phyloP scores from a whole-genome alignment of 345 rosid species.

The Euclidium syriacum region DNA sequence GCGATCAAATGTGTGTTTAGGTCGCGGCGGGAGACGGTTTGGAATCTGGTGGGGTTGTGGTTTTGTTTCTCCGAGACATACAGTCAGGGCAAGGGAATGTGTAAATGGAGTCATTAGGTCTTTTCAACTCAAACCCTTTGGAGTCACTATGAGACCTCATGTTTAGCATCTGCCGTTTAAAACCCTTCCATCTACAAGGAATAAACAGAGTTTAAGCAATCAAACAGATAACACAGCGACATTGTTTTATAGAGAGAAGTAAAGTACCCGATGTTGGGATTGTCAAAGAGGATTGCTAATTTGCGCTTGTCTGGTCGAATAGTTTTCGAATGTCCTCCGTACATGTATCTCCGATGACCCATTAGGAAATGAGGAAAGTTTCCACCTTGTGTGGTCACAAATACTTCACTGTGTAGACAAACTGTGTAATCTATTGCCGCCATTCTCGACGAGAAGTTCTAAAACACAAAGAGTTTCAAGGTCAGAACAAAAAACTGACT shows the following conservation, averaged over 20 bases:
- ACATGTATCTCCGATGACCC: slow-evolving; percentile 91
- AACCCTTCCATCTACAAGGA: slow-evolving; percentile 74
- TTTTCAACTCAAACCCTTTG: slow-evolving; percentile 86
- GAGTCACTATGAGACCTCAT: slow-evolving; percentile 93
- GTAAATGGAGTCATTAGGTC: slow-evolving; percentile 80
- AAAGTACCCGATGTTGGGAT: slow-evolving; percentile 81
- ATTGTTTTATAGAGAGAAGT: slow-evolving; percentile 13
- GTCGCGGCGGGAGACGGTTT: slow-evolving; percentile 33
- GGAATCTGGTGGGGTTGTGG: slow-evolving; percentile 38
- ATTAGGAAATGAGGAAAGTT: slow-evolving; percentile 96
- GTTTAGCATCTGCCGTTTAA: slow-evolving; percentile 81
- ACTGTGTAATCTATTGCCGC: slow-evolving; percentile 99
- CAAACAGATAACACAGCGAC: not conserved
- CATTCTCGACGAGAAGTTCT: slow-evolving; percentile 99
- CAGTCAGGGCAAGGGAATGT: slow-evolving; percentile 98
- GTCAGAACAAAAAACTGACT: slow-evolving; percentile 23
- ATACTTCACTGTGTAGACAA: slow-evolving; percentile 98
- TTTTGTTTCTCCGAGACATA: slow-evolving; percentile 75
- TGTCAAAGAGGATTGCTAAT: slow-evolving; percentile 84
- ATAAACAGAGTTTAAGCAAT: not conserved
- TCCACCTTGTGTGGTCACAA: slow-evolving; percentile 99
- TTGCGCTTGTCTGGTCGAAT: slow-evolving; percentile 96
- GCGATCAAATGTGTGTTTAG: not conserved
- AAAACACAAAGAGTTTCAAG: slow-evolving; percentile 33
- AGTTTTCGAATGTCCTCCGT: slow-evolving; percentile 93